These are phyloP conservation scores for Calocera viscosa DNA, from an alignment of 768 basidiomycete species.

Conservation along the genomic window DNA sequence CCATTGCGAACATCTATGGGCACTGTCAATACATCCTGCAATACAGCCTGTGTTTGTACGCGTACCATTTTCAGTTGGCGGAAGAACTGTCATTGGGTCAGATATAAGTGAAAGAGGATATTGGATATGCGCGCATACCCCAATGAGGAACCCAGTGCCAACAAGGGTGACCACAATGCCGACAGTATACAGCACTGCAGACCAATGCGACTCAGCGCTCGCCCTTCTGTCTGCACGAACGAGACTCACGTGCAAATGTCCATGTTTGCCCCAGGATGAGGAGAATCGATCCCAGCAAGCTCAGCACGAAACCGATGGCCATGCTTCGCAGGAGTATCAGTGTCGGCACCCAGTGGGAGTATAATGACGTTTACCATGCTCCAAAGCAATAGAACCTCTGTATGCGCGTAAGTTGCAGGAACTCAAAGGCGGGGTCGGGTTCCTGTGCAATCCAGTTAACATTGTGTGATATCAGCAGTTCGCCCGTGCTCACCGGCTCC, in stretches of 20 bases:
- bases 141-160: conserved; percentile 84
- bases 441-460: not conserved
- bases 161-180: conserved; percentile 72
- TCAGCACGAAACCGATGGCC: conserved; percentile 61
- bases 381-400: conserved; percentile 78
- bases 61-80: conserved; percentile 71
- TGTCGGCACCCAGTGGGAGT: not conserved
- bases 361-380: conserved; percentile 43
- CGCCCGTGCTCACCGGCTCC: not conserved
- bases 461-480: not conserved
- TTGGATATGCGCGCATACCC: conserved; percentile 53
- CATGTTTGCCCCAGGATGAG: conserved; percentile 57
- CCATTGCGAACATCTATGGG: conserved; percentile 83
- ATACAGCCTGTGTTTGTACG: not conserved
- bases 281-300: conserved; percentile 64
- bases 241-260: conserved; percentile 59
- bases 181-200: conserved; percentile 61
- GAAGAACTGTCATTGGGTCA: conserved; percentile 39
- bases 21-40: not conserved
- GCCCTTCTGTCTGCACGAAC: conserved; percentile 12
- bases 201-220: not conserved
- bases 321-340: conserved; percentile 36
- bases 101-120: not conserved
- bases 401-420: conserved; percentile 62
- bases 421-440: conserved; percentile 66